Evolutionary conservation across 176 grass and related monocot genomes (phyloP).

Genomic region (Carex kokanica): DNA sequence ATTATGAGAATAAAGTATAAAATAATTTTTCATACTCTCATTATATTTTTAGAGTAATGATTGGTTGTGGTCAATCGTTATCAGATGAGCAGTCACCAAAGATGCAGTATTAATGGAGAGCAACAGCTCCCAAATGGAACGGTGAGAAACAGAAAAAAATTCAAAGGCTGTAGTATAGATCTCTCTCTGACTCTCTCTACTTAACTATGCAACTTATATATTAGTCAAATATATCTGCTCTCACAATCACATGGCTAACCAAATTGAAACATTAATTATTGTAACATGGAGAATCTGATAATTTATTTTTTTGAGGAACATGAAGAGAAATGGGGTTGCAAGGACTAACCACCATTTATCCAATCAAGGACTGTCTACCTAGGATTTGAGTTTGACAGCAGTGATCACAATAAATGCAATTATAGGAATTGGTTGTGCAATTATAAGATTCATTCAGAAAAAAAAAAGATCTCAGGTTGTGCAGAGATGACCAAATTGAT

Average conservation of each 20-base stretch:
- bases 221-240: conserved; percentile 24
- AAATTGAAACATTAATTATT: conserved; percentile 13
- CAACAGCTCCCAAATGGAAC: neutral
- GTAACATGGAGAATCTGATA: conserved; percentile 21
- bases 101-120: neutral
- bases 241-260: conserved; percentile 26
- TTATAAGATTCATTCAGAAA: neutral
- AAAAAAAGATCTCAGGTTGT: neutral
- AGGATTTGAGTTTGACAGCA: neutral
- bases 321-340: neutral
- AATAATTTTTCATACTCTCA: neutral
- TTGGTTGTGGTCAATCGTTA: neutral
- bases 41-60: neutral
- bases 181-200: conserved; percentile 5
- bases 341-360: neutral
- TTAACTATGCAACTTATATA: conserved; percentile 1
- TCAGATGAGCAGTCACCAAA: neutral
- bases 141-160: neutral
- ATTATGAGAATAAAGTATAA: neutral
- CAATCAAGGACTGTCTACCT: too few relatives aligned
- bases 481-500: neutral
- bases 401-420: neutral
- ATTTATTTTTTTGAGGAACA: neutral
- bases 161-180: neutral
- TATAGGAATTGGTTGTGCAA: too few relatives aligned